Evolutionary conservation across 352 stramenopile genomes (phyloP).

Genomic region (Globisporangium spinosum): DNA sequence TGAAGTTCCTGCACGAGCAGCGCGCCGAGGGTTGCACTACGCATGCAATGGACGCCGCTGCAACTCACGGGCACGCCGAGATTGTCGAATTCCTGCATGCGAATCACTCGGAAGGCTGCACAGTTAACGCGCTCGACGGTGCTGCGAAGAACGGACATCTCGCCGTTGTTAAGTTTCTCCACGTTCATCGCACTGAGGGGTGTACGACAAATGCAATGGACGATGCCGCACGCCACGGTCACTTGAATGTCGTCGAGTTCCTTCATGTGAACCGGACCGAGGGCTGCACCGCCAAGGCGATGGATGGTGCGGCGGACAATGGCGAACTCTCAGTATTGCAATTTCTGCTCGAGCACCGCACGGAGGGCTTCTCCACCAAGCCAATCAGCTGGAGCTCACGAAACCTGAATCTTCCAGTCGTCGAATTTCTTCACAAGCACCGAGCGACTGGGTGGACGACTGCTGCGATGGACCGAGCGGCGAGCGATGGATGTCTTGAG

Average conservation of each 20-base stretch:
- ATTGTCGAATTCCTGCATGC: constrained; percentile 11
- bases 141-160: constrained; percentile 12
- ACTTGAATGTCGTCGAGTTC: constrained; percentile 10
- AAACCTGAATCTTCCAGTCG: constrained; percentile 9
- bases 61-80: not conserved
- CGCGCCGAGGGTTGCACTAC: constrained; percentile 10
- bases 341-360: constrained; percentile 6
- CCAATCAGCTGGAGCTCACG: constrained; percentile 15
- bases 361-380: constrained; percentile 14
- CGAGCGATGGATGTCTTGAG: constrained; percentile 10
- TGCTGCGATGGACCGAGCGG: constrained; percentile 19
- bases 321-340: constrained; percentile 9
- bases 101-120: constrained; percentile 9
- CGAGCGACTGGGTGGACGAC: constrained; percentile 15
- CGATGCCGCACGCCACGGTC: constrained; percentile 7
- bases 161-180: constrained; percentile 9
- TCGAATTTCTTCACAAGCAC: constrained; percentile 13
- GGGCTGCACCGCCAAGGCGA: constrained; percentile 12
- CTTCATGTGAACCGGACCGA: constrained; percentile 5
- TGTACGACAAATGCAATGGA: constrained; percentile 14
- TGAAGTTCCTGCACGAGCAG: constrained; percentile 6
- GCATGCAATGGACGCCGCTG: constrained; percentile 12
- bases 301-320: constrained; percentile 14
- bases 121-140: constrained; percentile 6
- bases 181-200: constrained; percentile 2